phyloP scores from a whole-genome alignment of 208 protist species.

The Leptomonas pyrrhocoris region DNA sequence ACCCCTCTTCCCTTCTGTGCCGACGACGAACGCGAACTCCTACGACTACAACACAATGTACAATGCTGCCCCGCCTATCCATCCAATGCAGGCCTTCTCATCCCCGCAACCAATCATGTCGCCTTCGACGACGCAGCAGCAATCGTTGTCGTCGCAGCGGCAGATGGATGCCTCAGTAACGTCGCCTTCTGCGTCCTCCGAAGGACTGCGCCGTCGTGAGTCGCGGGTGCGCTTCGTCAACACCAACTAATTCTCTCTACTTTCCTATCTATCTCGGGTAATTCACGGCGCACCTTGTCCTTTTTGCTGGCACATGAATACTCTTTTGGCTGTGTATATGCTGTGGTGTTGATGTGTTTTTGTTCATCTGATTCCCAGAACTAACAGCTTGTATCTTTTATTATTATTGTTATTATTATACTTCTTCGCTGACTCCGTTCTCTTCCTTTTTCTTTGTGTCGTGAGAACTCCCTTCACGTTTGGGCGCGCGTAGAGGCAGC shows the following conservation, averaged over 20 bases:
- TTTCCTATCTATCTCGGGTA: too few species aligned
- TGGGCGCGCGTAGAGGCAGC: too few species aligned
- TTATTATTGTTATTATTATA: conserved; percentile 11
- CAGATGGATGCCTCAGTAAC: neutral
- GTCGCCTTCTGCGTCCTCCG: neutral
- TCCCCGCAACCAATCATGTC: conserved; percentile 3
- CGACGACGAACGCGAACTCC: neutral
- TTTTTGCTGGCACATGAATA: too few species aligned
- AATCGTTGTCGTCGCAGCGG: neutral
- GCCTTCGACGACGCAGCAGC: neutral
- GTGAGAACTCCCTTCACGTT: too few species aligned
- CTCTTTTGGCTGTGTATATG: too few species aligned
- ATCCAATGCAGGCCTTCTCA: neutral
- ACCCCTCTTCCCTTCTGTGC: neutral
- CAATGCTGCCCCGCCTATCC: neutral
- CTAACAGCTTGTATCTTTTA: neutral
- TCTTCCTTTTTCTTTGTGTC: too few species aligned
- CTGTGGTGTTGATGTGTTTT: neutral
- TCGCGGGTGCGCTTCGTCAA: conserved; percentile 28
- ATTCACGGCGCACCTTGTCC: too few species aligned
- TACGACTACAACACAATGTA: conserved; percentile 17
- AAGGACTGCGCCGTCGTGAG: conserved; percentile 25
- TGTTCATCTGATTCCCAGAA: neutral
- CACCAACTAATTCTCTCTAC: neutral
- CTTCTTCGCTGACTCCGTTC: neutral